Evolutionary conservation across 2,329 filamentous ascomycete species (phyloP).

Genomic region (Cladophialophora exuberans): DNA sequence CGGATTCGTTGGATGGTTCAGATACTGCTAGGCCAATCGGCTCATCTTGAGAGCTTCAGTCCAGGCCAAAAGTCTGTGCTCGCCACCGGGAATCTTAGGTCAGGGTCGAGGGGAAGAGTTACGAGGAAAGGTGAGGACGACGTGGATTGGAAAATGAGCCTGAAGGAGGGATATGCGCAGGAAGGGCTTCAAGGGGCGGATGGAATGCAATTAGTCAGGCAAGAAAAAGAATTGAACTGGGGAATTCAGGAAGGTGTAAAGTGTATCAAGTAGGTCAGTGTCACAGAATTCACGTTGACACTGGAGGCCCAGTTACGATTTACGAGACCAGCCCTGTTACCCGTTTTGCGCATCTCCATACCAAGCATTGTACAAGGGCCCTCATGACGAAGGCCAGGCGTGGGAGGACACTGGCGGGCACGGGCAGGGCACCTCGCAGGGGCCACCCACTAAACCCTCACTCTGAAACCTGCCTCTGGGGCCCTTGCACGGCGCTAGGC

Average conservation of each 20-base stretch:
- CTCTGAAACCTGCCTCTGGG: not conserved
- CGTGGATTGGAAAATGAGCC: not conserved
- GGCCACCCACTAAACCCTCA: not conserved
- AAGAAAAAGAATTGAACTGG: not conserved
- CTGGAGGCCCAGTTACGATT: constrained; percentile 10
- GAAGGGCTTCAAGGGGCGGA: not conserved
- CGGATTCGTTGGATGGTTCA: constrained; percentile 7
- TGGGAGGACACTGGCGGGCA: constrained; percentile 5
- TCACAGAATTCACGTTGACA: not conserved
- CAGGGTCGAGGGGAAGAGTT: not conserved
- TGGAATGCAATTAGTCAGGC: constrained; percentile 8
- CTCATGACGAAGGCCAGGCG: not conserved
- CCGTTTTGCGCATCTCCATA: not conserved
- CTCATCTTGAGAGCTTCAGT: constrained; percentile 10
- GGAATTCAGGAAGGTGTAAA: constrained; percentile 16
- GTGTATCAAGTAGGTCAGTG: constrained; percentile 17
- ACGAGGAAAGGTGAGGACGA: not conserved
- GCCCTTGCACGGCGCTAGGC: not conserved
- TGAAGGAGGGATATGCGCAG: not conserved
- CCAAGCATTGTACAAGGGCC: not conserved
- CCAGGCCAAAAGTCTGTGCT: not conserved
- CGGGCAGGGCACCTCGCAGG: constrained; percentile 1
- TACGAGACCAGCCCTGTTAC: not conserved
- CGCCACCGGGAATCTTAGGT: constrained; percentile 2
- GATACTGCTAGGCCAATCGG: constrained; percentile 15